phyloP scores from a whole-genome alignment of 2,329 filamentous ascomycete genomes.

The Aureobasidium musti region DNA sequence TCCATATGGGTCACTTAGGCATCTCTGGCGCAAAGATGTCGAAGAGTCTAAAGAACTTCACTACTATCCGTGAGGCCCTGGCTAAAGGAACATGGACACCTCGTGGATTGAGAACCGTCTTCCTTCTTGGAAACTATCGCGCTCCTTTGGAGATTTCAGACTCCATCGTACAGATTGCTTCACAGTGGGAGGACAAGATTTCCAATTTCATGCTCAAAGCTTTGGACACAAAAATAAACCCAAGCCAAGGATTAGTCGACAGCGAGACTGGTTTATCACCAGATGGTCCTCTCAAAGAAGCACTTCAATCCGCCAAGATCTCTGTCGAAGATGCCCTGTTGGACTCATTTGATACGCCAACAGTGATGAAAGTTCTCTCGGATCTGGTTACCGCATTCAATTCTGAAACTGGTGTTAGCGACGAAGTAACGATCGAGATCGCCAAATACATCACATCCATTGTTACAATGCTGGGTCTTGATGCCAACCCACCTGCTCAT shows the following conservation, averaged over 20 bases:
- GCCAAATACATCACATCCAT: slow-evolving; percentile 82
- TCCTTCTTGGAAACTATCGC: slow-evolving; percentile 85
- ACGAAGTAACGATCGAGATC: slow-evolving; percentile 54
- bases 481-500: slow-evolving; percentile 53
- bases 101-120: slow-evolving; percentile 78
- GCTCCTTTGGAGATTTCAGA: slow-evolving; percentile 89
- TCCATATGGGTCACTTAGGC: slow-evolving; percentile 90
- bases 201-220: slow-evolving; percentile 68
- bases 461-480: slow-evolving; percentile 80
- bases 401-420: slow-evolving; percentile 51
- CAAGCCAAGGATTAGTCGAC: slow-evolving; percentile 31
- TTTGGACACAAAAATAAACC: slow-evolving; percentile 49
- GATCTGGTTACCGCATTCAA: slow-evolving; percentile 80
- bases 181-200: slow-evolving; percentile 77
- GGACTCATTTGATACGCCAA: slow-evolving; percentile 86
- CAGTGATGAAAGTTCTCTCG: slow-evolving; percentile 74
- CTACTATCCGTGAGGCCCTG: slow-evolving; percentile 84
- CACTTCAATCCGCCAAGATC: slow-evolving; percentile 57
- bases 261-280: slow-evolving; percentile 31
- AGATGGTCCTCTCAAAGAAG: slow-evolving; percentile 40
- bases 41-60: slow-evolving; percentile 89
- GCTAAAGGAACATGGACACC: slow-evolving; percentile 69
- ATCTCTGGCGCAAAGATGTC: slow-evolving; percentile 95
- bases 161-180: slow-evolving; percentile 72
- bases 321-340: slow-evolving; percentile 66